Evolutionary conservation across 805 yeast genomes (phyloP), one percentile per base, ranked within the genome.

Genomic region (Lachancea kluyveri): DNA sequence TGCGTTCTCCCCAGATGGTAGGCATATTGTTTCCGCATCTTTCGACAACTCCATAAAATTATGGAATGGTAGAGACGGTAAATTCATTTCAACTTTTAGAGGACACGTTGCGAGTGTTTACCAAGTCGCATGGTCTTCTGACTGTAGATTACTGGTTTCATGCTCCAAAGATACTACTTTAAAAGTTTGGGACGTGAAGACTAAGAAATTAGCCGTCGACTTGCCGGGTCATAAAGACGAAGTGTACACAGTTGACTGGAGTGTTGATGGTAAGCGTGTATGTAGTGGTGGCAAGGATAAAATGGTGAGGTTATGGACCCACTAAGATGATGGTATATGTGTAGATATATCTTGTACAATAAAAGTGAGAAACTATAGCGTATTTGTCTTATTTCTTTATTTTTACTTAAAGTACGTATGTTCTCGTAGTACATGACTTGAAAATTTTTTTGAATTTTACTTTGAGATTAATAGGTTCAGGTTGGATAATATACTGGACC

Each of bases 281-380:
- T 94, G 90, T n/a, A 84, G 96, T 55, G 98, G 97, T 13, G 97
- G 98, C 31, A 88, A 87, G 54, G 98, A 92, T 57, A 92, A 88
- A 58, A 81, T 81, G 70, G 87, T 92, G 15, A 71, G 96, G 50
- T 64, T 92, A 37, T 92, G 98, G 98, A 75, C 92, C n/a, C 85
- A 79, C 52, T 79, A 52, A 44, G 12, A n/a, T n/a, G n/a, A n/a
- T n/a, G n/a, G n/a, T n/a, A n/a, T n/a, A n/a, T n/a, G n/a, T n/a
- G n/a, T n/a, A n/a, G n/a, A n/a, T n/a, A n/a, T n/a, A n/a, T n/a
- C n/a, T n/a, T n/a, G n/a, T n/a, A n/a, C n/a, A n/a, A n/a, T n/a
- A n/a, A n/a, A n/a, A n/a, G n/a, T n/a, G n/a, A n/a, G n/a, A n/a
- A n/a, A n/a, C n/a, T n/a, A n/a, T n/a, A n/a, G n/a, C n/a, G n/a